Percentiles rank a stretch among this genome's conserved stretches.
phyloP scores from a whole-genome alignment of 495 filamentous ascomycete species.

The Aspergillus egyptiacus region DNA sequence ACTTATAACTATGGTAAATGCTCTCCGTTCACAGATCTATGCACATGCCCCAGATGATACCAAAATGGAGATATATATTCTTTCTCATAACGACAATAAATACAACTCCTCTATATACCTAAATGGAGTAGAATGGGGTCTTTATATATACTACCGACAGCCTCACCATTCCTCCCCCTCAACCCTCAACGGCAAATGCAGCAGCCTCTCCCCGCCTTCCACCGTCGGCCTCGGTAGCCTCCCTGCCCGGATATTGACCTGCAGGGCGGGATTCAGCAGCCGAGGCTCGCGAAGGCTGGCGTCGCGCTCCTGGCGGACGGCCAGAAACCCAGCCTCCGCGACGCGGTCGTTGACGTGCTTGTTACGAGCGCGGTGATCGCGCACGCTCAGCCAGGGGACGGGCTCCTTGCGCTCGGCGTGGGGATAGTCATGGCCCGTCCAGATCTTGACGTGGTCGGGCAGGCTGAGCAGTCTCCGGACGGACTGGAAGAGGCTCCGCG shows the following conservation, averaged over 20 bases:
- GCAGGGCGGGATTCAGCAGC: constrained; percentile 51
- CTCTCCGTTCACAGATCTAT: no score
- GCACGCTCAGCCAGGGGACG: constrained; percentile 42
- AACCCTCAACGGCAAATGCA: no score
- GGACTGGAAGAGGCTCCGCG: constrained; percentile 40
- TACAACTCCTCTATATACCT: no score
- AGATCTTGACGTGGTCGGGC: constrained; percentile 40
- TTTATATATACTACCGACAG: no score
- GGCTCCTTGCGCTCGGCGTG: constrained; percentile 27
- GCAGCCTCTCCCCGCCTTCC: no score
- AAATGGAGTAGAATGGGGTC: no score
- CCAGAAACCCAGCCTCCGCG: constrained; percentile 43
- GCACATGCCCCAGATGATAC: no score
- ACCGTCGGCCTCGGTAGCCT: constrained; percentile 32
- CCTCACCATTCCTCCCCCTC: no score
- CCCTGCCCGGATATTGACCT: constrained; percentile 55
- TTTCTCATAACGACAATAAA: no score
- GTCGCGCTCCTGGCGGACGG: constrained; percentile 43
- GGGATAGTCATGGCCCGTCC: constrained; percentile 49
- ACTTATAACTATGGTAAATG: no score
- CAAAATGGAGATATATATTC: no score
- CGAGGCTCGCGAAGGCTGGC: constrained; percentile 42
- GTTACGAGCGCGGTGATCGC: constrained; percentile 44
- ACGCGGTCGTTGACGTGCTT: constrained; percentile 45
- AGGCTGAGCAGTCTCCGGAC: constrained; percentile 41